Conservation (phyloP, 331 rosid species). For the Prunus yedoensis region DNA sequence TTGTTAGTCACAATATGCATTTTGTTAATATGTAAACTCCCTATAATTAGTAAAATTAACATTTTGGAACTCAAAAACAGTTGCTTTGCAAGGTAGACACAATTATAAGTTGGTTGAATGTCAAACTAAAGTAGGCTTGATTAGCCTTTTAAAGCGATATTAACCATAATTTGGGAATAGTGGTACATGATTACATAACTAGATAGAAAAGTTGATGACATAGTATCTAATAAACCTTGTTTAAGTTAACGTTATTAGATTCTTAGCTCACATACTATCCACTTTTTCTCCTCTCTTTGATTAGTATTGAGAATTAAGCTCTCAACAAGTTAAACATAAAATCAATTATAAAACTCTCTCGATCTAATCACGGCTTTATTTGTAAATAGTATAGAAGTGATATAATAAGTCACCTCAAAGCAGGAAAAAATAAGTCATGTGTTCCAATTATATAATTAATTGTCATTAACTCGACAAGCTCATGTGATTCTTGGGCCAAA, state of each 20-base stretch:
- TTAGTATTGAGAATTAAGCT: not conserved
- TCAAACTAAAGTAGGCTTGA: conserved; percentile 18
- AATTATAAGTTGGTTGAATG: conserved; percentile 26
- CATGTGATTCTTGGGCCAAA: conserved; percentile 23
- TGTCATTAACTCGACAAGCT: conserved; percentile 24
- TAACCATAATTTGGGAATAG: conserved; percentile 9
- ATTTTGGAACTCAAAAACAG: not conserved
- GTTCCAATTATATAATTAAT: not conserved
- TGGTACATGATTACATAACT: conserved; percentile 2
- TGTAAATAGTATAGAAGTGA: not conserved
- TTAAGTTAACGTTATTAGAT: not conserved
- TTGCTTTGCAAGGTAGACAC: not conserved
- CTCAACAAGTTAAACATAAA: not conserved
- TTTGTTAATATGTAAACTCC: not conserved
- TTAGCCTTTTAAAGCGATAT: not conserved
- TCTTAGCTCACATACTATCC: not conserved
- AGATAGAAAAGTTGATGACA: not conserved
- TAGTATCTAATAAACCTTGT: not conserved
- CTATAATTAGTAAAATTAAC: not conserved
- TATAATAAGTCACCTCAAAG: not conserved
- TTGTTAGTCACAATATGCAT: not conserved
- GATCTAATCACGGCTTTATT: not conserved
- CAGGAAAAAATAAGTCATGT: not conserved
- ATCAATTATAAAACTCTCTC: not conserved
- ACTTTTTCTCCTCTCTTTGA: not conserved